Evolutionary conservation across 495 filamentous ascomycete genomes (phyloP), one percentile per base, ranked within the genome.

Genomic region (Penicillium argentinense): DNA sequence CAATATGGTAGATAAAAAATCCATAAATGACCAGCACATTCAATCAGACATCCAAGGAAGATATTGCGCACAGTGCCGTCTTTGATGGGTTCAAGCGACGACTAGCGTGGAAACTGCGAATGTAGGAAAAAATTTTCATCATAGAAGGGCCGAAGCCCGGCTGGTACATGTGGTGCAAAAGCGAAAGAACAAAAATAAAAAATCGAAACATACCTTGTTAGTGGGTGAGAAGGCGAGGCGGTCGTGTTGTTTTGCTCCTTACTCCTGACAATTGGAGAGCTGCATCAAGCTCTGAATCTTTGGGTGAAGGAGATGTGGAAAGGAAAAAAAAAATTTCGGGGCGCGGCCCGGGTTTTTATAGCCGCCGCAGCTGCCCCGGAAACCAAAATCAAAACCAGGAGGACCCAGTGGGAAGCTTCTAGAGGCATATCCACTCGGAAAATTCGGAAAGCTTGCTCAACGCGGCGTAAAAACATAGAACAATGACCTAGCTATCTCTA

Each of bases 1-100:
- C 19, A 42, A 23, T 19, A 41, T 37, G 32, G 33, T 25, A 27
- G 13, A 33, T 51, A 47, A 44, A 18, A 8, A 36, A 47, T 49
- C 43, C 46, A 39, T 42, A 42, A 53, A 51, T 36, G 49, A 49
- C 46, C 53, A 63, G 59, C 59, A 47, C 59, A 50, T 53, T 58
- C 47, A 63, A 59, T 76, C 72, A 76, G 69, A 76, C 72, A 76
- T 76, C 72, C 72, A 76, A 76, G 72, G 71, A 76, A 76, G 72
- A 56, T 59, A 57, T 59, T 60, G 60, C 72, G 71, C 71, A 59
- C 72, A 76, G 43, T 45, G 64, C 61, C 64, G 66, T 67, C 71
- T 69, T 50, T 54, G 59, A 61, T 72, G 60, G 71, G 71, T 76
- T 74, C 71, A 66, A 57, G 52, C 69, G 68, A 73, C 66, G 69